phyloP scores from a whole-genome alignment of 2,329 filamentous ascomycete genomes.

The Fusarium sarcochroum region DNA sequence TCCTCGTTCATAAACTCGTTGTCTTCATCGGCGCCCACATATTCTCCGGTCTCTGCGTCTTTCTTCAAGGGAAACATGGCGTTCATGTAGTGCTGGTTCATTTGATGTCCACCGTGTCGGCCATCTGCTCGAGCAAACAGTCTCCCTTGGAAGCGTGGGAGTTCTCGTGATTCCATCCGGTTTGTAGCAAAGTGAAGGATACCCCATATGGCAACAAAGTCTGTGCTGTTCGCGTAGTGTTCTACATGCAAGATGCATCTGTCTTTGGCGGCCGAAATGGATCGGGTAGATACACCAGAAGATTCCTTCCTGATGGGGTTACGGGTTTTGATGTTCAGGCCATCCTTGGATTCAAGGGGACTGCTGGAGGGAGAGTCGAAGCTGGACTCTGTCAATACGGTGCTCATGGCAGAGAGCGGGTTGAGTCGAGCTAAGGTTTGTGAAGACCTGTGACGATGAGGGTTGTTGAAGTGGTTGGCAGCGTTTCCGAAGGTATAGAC shows the following conservation, averaged over 20 bases:
- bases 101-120: slow-evolving; percentile 67
- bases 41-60: slow-evolving; percentile 58
- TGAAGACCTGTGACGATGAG: slow-evolving; percentile 66
- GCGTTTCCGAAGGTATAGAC: slow-evolving; percentile 85
- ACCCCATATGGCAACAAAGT: slow-evolving; percentile 82
- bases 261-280: slow-evolving; percentile 57
- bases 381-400: slow-evolving; percentile 55
- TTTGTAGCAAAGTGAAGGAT: slow-evolving; percentile 76
- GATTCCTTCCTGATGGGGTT: slow-evolving; percentile 41
- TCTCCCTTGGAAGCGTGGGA: slow-evolving; percentile 73
- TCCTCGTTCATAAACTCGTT: slow-evolving; percentile 74
- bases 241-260: slow-evolving; percentile 79
- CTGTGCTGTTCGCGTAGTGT: slow-evolving; percentile 81
- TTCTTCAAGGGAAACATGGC: slow-evolving; percentile 70
- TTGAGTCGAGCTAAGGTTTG: slow-evolving; percentile 56
- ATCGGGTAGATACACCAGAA: slow-evolving; percentile 53
- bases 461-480: slow-evolving; percentile 87
- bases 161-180: slow-evolving; percentile 55
- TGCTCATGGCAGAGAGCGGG: slow-evolving; percentile 54
- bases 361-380: slow-evolving; percentile 45
- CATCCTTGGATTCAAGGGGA: slow-evolving; percentile 40
- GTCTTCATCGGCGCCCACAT: slow-evolving; percentile 60
- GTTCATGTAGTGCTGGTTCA: slow-evolving; percentile 73
- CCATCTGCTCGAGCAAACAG: slow-evolving; percentile 69
- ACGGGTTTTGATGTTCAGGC: slow-evolving; percentile 22